These are phyloP conservation scores for Pseudogymnoascus sp. DNA, from an alignment of 2,329 filamentous ascomycete species.

Conservation along the genomic window DNA sequence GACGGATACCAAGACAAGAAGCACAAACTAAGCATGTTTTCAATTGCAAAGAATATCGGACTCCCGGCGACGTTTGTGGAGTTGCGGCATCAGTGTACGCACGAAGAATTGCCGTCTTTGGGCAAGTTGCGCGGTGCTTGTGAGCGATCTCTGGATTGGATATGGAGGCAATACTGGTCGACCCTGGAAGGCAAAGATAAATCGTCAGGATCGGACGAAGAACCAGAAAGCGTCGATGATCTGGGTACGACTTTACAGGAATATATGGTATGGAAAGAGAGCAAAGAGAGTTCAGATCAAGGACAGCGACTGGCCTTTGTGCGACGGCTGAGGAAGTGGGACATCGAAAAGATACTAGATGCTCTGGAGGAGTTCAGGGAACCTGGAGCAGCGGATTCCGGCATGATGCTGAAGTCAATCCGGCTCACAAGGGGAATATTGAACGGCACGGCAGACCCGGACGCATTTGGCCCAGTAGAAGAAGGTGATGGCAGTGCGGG, in stretches of 20 bases:
- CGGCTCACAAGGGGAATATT: slow-evolving; percentile 21
- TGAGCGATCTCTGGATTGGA: slow-evolving; percentile 65
- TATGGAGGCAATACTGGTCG: slow-evolving; percentile 83
- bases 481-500: background rate
- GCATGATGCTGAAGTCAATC: slow-evolving; percentile 22
- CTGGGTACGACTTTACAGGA: slow-evolving; percentile 16
- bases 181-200: slow-evolving; percentile 34
- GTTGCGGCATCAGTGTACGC: slow-evolving; percentile 79
- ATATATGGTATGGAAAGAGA: slow-evolving; percentile 13
- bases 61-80: slow-evolving; percentile 72
- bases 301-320: background rate
- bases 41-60: slow-evolving; percentile 54
- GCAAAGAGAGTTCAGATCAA: background rate
- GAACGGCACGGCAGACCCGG: background rate
- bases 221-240: slow-evolving; percentile 15
- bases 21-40: slow-evolving; percentile 64
- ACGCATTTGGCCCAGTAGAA: background rate
- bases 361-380: slow-evolving; percentile 21
- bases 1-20: slow-evolving; percentile 63
- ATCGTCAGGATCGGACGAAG: background rate
- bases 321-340: background rate
- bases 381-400: slow-evolving; percentile 14
- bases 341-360: slow-evolving; percentile 16
- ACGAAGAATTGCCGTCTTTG: slow-evolving; percentile 75
- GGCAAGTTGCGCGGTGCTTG: slow-evolving; percentile 62